Evolutionary conservation across 306 rosid species (phyloP), one percentile per base, ranked within the genome.

Genomic region (Cyclanthera cordifolia): DNA sequence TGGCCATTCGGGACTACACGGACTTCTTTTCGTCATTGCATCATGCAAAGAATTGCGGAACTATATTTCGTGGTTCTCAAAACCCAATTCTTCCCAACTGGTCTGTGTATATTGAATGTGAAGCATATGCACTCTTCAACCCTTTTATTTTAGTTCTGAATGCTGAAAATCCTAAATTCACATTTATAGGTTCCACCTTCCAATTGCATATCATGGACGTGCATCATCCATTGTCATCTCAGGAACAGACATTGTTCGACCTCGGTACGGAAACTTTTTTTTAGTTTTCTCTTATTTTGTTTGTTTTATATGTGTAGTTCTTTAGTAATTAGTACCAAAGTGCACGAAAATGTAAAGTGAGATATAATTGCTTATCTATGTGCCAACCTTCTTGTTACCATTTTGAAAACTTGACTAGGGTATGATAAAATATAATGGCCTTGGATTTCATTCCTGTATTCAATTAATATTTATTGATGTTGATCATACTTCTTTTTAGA

Each of bases 181-280:
- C 2, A 41, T 55, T 12, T 51, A 6, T 45, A 93, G 98, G 98
- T 93, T 82, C 79, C 96, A 78, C 79, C 78, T 93, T 76, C 99
- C 99, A 27, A 75, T 93, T 82, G 99, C 90, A 23, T 93, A 93
- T 80, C 99, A 93, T 82, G 99, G 99, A 65, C 80, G 96, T 25
- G 85, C 98, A 69, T 93, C 99, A 27, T 89, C 99, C n/a, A 41
- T 93, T 86, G 94, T 93, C 70, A 73, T 93, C 69, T 89, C 96
- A 0, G 96, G 96, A 71, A 87, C 96, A 4, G 87, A 93, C 75
- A 83, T 89, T 27, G 68, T 78, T 81, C 87, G 96, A 66, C 99
- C 99, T 45, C 86, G 95, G 96, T 89, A 34, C 68, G 81, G 43
- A 12, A 57, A 57, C 73, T 25, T 52, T 50, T 50, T 68, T 55